Evolutionary conservation across 2,329 filamentous ascomycete species (phyloP).

Genomic region (Trichoderma sp.): DNA sequence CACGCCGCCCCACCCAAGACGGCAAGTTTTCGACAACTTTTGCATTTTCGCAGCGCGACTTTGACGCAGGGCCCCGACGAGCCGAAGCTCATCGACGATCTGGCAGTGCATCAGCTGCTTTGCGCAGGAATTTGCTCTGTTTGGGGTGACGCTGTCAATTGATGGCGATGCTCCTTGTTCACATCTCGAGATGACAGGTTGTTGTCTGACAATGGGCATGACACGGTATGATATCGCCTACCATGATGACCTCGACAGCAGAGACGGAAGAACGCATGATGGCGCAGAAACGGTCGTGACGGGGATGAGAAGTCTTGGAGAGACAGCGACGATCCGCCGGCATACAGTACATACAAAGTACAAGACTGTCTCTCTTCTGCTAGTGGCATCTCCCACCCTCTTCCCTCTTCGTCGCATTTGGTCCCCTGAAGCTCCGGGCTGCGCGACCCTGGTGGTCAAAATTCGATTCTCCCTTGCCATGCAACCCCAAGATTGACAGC

Average conservation of each 20-base stretch:
- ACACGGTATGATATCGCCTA: background rate
- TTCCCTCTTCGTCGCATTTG: no score
- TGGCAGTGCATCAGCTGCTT: background rate
- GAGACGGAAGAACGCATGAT: constrained; percentile 9
- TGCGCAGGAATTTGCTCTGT: background rate
- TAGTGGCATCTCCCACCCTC: no score
- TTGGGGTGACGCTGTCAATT: background rate
- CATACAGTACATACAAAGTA: no score
- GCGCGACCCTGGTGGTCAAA: constrained; percentile 9
- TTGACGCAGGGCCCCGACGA: constrained; percentile 18
- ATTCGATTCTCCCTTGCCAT: background rate
- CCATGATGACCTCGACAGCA: background rate
- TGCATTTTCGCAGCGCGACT: constrained; percentile 4
- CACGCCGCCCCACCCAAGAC: constrained; percentile 12
- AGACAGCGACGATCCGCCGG: no score
- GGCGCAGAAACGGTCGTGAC: background rate
- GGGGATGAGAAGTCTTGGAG: background rate
- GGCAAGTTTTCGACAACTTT: constrained; percentile 16
- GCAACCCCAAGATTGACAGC: constrained; percentile 17
- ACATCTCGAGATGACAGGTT: no score
- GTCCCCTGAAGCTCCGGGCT: background rate
- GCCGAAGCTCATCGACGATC: constrained; percentile 18
- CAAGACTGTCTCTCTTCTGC: no score
- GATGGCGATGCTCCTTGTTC: no score
- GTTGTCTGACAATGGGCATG: background rate